A percentile compares a stretch with the other conserved stretches of the same genome.
phyloP scores from a whole-genome alignment of 1,284 basidiomycete species.

The Fomitopsis pinicola region DNA sequence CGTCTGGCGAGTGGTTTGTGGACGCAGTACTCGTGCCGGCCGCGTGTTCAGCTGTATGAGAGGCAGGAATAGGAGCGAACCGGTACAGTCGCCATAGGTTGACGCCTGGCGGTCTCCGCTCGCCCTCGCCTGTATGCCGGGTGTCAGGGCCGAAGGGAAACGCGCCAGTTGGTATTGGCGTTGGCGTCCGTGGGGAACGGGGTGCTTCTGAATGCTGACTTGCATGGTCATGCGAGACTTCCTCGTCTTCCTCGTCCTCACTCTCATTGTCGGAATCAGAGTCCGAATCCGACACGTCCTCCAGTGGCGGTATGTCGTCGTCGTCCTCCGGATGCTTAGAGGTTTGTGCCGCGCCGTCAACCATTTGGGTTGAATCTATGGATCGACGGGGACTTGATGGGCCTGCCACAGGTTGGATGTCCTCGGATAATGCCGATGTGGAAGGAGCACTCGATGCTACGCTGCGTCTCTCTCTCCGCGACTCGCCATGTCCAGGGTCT shows the following conservation, averaged over 20 bases:
- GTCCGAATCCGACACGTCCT: constrained; percentile 17
- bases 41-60: constrained; percentile 20
- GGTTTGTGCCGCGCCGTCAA: not conserved
- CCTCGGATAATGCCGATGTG: constrained; percentile 8
- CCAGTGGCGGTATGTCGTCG: constrained; percentile 26
- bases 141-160: constrained; percentile 12
- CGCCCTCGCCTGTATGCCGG: constrained; percentile 10
- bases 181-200: constrained; percentile 13
- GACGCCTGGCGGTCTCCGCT: constrained; percentile 37
- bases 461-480: not conserved
- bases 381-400: not conserved
- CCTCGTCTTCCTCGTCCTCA: constrained; percentile 10
- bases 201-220: not conserved
- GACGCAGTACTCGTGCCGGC: constrained; percentile 14
- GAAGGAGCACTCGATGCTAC: not conserved
- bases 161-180: constrained; percentile 17
- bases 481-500: constrained; percentile 8
- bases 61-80: constrained; percentile 60
- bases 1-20: not conserved
- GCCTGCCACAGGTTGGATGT: constrained; percentile 12
- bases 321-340: constrained; percentile 15
- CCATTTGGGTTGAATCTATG: not conserved
- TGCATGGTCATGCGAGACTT: not conserved
- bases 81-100: constrained; percentile 81
- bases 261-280: constrained; percentile 15